These are phyloP conservation scores for Mucor mucedo DNA, from an alignment of 371 early-diverging fungal genomes.

Conservation along the genomic window DNA sequence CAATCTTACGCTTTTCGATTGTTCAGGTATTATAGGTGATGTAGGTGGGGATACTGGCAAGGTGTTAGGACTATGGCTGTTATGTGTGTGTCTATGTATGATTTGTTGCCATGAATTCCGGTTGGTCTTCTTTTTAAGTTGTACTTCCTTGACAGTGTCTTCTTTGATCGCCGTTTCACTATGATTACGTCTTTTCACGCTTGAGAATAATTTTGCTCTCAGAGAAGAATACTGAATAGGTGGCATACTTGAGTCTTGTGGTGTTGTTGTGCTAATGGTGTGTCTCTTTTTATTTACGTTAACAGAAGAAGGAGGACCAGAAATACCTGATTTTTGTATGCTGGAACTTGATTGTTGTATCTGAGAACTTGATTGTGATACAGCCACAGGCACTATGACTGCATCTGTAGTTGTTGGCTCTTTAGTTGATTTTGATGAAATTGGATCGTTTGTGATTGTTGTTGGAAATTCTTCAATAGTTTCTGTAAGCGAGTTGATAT, in stretches of 20 bases:
- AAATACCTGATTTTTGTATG: background rate
- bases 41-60: slow-evolving; percentile 6
- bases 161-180: background rate
- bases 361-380: background rate
- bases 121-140: slow-evolving; percentile 4
- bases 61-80: background rate
- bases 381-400: background rate
- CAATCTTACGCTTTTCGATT: slow-evolving; percentile 21
- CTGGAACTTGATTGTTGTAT: background rate
- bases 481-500: background rate
- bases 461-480: slow-evolving; percentile 1
- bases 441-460: background rate
- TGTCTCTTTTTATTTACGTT: slow-evolving; percentile 10
- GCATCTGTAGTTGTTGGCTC: background rate
- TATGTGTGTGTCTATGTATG: slow-evolving; percentile 5
- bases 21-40: slow-evolving; percentile 9
- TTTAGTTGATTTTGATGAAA: background rate
- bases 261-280: slow-evolving; percentile 12
- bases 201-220: slow-evolving; percentile 20
- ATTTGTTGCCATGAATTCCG: slow-evolving; percentile 21
- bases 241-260: background rate
- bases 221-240: slow-evolving; percentile 9
- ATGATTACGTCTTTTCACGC: slow-evolving; percentile 11
- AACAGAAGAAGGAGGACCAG: background rate
- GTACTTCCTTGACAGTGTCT: background rate